Conservation (phyloP, 306 rosid species). For the Lotus japonicus region DNA sequence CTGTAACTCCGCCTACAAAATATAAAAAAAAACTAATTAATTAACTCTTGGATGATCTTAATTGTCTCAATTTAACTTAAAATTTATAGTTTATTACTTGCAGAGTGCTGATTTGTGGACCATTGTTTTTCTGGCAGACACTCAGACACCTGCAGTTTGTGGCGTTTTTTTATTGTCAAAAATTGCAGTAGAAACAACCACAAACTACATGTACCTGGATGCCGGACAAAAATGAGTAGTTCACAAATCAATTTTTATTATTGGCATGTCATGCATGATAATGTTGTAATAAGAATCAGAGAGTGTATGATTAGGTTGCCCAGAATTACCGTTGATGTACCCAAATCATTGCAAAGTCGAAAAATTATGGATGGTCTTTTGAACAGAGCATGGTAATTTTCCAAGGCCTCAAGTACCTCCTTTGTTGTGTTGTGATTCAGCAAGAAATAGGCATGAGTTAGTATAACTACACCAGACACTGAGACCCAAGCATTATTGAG, state of each 20-base stretch:
- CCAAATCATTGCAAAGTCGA: constrained; percentile 55
- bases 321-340: constrained; percentile 36
- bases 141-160: too few species aligned
- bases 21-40: background rate
- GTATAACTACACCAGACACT: constrained; percentile 24
- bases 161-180: too few species aligned
- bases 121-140: too few species aligned
- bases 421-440: constrained; percentile 27
- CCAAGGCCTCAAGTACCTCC: constrained; percentile 26
- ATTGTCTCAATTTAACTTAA: background rate
- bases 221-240: too few species aligned
- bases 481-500: constrained; percentile 47
- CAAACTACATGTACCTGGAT: too few species aligned
- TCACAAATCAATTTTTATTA: too few species aligned
- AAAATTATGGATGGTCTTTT: constrained; percentile 37
- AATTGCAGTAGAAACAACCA: too few species aligned
- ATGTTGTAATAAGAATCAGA: too few species aligned
- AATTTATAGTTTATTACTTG: too few species aligned
- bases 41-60: too few species aligned
- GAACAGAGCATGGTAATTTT: constrained; percentile 24
- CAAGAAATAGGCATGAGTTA: constrained; percentile 37
- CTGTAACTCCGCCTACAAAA: constrained; percentile 40
- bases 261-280: too few species aligned
- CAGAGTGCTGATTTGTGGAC: too few species aligned
- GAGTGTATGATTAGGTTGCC: background rate